Percentiles rank a stretch among this genome's conserved stretches.
Conservation (phyloP, 352 stramenopile species). For the Phytophthora europaea region DNA sequence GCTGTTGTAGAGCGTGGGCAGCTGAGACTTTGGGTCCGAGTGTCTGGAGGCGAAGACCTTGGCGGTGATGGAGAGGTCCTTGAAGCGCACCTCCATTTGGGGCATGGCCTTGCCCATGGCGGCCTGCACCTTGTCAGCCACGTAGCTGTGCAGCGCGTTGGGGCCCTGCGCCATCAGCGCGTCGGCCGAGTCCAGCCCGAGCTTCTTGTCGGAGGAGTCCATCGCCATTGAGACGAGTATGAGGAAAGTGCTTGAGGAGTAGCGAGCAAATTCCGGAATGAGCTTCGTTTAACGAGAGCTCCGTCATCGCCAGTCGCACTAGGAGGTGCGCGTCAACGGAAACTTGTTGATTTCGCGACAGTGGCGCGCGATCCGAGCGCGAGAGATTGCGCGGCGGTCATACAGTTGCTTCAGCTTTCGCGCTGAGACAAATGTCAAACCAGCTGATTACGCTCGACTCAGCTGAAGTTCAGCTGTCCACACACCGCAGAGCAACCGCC, state of each 20-base stretch:
- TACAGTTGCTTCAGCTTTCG: conserved; percentile 21
- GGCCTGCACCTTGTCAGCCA: conserved; percentile 40
- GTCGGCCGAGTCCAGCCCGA: conserved; percentile 34
- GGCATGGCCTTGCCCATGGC: conserved; percentile 53
- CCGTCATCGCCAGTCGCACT: not conserved
- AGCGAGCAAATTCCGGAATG: conserved; percentile 42
- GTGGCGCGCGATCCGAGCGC: conserved; percentile 21
- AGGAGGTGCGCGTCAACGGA: conserved; percentile 22
- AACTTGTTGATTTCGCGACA: conserved; percentile 27
- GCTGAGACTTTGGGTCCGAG: conserved; percentile 27
- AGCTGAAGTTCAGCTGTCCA: not conserved
- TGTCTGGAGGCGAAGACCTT: conserved; percentile 37
- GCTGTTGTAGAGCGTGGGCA: conserved; percentile 60
- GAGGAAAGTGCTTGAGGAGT: conserved; percentile 25
- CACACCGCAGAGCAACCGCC: not conserved
- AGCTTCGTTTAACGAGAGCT: conserved; percentile 30
- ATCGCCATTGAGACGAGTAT: conserved; percentile 13
- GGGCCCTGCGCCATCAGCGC: conserved; percentile 48
- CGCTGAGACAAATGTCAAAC: conserved; percentile 20
- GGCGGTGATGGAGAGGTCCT: conserved; percentile 33
- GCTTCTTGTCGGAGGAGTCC: conserved; percentile 19
- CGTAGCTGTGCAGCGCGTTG: conserved; percentile 47
- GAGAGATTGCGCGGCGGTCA: conserved; percentile 16
- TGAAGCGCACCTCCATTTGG: conserved; percentile 54
- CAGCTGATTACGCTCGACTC: too few species aligned